These are phyloP conservation scores for Tilletia indica DNA, from an alignment of 1,284 basidiomycete species.

Conservation along the genomic window DNA sequence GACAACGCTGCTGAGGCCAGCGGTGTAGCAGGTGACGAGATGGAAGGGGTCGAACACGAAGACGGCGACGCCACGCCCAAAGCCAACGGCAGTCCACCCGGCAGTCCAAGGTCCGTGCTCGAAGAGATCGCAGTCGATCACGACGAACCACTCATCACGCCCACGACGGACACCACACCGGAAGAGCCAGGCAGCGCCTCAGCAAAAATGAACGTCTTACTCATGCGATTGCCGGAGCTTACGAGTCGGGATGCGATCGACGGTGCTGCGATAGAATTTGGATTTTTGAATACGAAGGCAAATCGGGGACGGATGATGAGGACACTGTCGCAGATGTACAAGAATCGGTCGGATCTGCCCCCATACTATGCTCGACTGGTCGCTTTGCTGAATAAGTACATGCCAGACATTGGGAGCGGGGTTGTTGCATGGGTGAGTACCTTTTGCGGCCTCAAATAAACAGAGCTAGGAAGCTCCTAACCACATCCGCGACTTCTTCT, in stretches of 20 bases:
- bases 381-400: conserved; percentile 82
- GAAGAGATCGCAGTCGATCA: not conserved
- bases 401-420: conserved; percentile 86
- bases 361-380: conserved; percentile 90
- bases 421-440: conserved; percentile 71
- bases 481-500: too few species aligned
- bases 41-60: not conserved
- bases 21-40: conserved; percentile 18
- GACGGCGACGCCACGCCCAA: not conserved
- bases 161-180: not conserved
- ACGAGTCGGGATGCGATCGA: conserved; percentile 90
- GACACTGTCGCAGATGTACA: conserved; percentile 73
- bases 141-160: not conserved
- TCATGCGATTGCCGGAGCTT: conserved; percentile 87
- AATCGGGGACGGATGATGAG: conserved; percentile 81
- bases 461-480: too few species aligned
- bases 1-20: conserved; percentile 18
- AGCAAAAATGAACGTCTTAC: conserved; percentile 84
- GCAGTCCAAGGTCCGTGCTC: not conserved
- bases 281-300: conserved; percentile 91
- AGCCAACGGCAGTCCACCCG: not conserved
- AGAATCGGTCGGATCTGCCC: conserved; percentile 82
- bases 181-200: conserved; percentile 72
- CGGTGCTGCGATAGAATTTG: conserved; percentile 91
- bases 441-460: not conserved